A percentile compares a stretch with the other conserved stretches of the same genome.
phyloP scores from a whole-genome alignment of 208 protist genomes.

The Leishmania guyanensis region DNA sequence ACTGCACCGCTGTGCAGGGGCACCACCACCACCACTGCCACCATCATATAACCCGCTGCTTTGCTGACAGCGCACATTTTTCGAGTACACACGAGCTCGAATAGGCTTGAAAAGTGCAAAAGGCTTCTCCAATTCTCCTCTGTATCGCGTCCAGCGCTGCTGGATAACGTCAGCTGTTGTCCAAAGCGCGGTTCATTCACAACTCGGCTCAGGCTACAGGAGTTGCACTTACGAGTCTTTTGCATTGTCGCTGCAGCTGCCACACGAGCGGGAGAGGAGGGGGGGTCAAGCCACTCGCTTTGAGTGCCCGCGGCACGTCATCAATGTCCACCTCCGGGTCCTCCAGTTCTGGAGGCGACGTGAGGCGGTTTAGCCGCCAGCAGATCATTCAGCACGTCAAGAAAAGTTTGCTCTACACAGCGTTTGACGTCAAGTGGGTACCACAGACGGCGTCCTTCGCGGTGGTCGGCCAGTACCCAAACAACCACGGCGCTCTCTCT shows the following conservation, averaged over 20 bases:
- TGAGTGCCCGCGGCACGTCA: neutral
- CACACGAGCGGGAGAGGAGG: neutral
- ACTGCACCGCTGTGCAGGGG: neutral
- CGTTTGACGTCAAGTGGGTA: slow-evolving; percentile 92
- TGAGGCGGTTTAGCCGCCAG: slow-evolving; percentile 67
- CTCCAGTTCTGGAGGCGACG: slow-evolving; percentile 30
- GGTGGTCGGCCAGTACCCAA: slow-evolving; percentile 87
- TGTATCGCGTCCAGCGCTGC: neutral
- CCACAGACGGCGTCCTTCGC: slow-evolving; percentile 80
- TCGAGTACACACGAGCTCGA: neutral
- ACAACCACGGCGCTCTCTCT: slow-evolving; percentile 80
- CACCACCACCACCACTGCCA: neutral
- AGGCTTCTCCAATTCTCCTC: neutral
- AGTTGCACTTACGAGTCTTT: neutral
- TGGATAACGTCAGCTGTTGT: neutral
- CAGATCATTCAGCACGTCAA: slow-evolving; percentile 93
- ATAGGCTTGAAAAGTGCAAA: neutral
- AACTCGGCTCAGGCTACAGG: neutral
- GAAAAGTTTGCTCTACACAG: slow-evolving; percentile 90
- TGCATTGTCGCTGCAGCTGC: neutral
- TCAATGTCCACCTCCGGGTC: slow-evolving; percentile 33
- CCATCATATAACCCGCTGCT: neutral
- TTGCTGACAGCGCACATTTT: neutral
- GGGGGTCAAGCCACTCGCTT: neutral
- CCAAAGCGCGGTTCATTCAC: neutral